Conservation (phyloP, 805 yeast species). For the Myxozyma lipomycoides region DNA sequence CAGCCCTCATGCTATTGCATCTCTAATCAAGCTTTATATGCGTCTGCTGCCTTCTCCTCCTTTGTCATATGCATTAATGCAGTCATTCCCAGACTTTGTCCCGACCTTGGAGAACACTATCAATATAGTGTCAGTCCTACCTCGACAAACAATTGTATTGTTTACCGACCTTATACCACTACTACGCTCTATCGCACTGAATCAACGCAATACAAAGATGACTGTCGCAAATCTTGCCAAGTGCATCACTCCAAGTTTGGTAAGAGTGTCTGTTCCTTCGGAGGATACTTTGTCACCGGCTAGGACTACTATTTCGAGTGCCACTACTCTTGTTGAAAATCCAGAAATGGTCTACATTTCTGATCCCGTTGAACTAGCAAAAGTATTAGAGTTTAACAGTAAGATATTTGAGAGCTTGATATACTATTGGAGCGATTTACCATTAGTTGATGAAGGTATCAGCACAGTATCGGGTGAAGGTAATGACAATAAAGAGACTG, state of each 20-base stretch:
- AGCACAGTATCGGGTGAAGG: neutral
- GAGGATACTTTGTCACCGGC: slow-evolving; percentile 2
- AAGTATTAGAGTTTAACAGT: slow-evolving; percentile 17
- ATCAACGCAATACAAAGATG: slow-evolving; percentile 20
- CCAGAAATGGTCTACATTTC: slow-evolving; percentile 2
- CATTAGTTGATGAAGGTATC: slow-evolving; percentile 3
- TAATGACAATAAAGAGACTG: neutral
- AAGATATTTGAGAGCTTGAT: slow-evolving; percentile 25
- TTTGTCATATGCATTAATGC: slow-evolving; percentile 39
- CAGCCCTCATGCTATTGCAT: slow-evolving; percentile 51
- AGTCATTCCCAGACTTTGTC: slow-evolving; percentile 31
- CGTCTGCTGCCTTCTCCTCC: slow-evolving; percentile 53
- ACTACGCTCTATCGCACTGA: slow-evolving; percentile 20
- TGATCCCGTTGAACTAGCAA: slow-evolving; percentile 21
- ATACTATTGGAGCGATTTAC: slow-evolving; percentile 23
- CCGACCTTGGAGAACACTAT: slow-evolving; percentile 17
- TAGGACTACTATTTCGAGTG: neutral
- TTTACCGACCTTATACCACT: slow-evolving; percentile 23
- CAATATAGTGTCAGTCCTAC: slow-evolving; percentile 10
- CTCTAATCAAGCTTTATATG: slow-evolving; percentile 45
- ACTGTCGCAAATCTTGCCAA: slow-evolving; percentile 18
- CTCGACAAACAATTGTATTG: slow-evolving; percentile 22
- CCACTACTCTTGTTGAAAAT: neutral
- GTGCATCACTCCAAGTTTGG: slow-evolving; percentile 21
- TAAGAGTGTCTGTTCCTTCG: slow-evolving; percentile 16